Conservation (phyloP, 2,329 filamentous ascomycete species). For the Pseudonectria foliicola region DNA sequence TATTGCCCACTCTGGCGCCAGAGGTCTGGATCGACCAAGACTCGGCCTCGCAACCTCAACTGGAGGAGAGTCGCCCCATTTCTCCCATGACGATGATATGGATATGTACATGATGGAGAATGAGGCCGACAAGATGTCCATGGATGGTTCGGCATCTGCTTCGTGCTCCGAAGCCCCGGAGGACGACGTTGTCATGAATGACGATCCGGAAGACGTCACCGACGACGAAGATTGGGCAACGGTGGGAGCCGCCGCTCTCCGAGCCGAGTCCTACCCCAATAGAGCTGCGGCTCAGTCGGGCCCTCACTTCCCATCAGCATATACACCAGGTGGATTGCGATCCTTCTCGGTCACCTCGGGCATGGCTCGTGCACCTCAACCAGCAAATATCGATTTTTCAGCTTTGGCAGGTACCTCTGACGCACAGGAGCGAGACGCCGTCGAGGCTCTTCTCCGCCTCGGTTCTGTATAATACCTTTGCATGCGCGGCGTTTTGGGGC, state of each 20-base stretch:
- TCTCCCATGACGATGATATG: slow-evolving; percentile 63
- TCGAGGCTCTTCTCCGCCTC: slow-evolving; percentile 73
- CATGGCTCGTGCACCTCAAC: slow-evolving; percentile 47
- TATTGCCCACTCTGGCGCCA: slow-evolving; percentile 40
- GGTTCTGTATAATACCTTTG: slow-evolving; percentile 63
- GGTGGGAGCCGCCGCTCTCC: slow-evolving; percentile 77
- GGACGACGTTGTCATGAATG: slow-evolving; percentile 59
- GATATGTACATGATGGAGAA: slow-evolving; percentile 67
- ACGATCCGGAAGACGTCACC: slow-evolving; percentile 78
- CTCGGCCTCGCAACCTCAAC: slow-evolving; percentile 50
- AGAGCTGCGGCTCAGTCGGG: slow-evolving; percentile 49
- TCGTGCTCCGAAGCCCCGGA: slow-evolving; percentile 71
- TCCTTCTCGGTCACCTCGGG: slow-evolving; percentile 44
- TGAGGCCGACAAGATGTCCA: slow-evolving; percentile 93
- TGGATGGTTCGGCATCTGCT: slow-evolving; percentile 60
- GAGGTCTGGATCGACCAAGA: slow-evolving; percentile 41
- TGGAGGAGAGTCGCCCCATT: slow-evolving; percentile 64
- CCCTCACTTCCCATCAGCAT: slow-evolving; percentile 39
- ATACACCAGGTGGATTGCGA: slow-evolving; percentile 39
- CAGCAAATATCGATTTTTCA: slow-evolving; percentile 45
- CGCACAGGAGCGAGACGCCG: slow-evolving; percentile 71
- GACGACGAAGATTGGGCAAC: slow-evolving; percentile 96
- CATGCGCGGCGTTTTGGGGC: slow-evolving; percentile 47
- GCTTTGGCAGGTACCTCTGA: slow-evolving; percentile 47
- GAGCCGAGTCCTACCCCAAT: slow-evolving; percentile 56